Conservation (phyloP, 75 land plant species). For the Pseudotsuga menziesii region DNA sequence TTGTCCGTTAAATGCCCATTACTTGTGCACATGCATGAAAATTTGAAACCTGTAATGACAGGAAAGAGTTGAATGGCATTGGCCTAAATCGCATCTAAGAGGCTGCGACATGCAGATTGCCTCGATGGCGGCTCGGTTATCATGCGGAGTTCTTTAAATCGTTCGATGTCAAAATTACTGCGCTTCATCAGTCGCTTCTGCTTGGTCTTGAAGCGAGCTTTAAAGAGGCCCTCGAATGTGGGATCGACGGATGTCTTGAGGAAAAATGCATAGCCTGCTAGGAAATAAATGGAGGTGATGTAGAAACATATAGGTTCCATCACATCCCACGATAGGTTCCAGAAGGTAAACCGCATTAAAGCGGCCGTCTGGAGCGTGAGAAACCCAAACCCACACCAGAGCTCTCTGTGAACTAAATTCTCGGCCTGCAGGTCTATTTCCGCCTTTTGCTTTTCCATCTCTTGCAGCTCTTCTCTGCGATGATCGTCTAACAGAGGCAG, state of each 20-base stretch:
- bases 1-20: too few relatives aligned
- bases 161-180: constrained; percentile 18
- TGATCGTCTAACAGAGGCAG: constrained; percentile 40
- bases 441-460: constrained; percentile 50
- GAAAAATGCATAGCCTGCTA: constrained; percentile 64
- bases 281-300: constrained; percentile 43
- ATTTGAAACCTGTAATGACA: too few relatives aligned
- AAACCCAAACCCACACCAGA: constrained; percentile 62
- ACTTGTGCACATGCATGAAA: too few relatives aligned
- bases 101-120: too few relatives aligned
- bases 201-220: constrained; percentile 43
- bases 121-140: background rate
- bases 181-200: constrained; percentile 38
- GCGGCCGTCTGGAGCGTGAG: constrained; percentile 37
- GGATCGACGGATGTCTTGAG: constrained; percentile 69
- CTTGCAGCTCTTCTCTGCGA: constrained; percentile 36
- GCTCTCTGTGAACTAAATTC: constrained; percentile 39
- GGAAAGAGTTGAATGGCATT: too few relatives aligned
- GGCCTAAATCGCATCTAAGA: too few relatives aligned
- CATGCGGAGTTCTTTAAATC: background rate
- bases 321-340: constrained; percentile 92
- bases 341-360: constrained; percentile 85
- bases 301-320: constrained; percentile 93
- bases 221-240: constrained; percentile 59
- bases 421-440: constrained; percentile 58